phyloP scores from a whole-genome alignment of 805 yeast species.

The Lachancea cidri region DNA sequence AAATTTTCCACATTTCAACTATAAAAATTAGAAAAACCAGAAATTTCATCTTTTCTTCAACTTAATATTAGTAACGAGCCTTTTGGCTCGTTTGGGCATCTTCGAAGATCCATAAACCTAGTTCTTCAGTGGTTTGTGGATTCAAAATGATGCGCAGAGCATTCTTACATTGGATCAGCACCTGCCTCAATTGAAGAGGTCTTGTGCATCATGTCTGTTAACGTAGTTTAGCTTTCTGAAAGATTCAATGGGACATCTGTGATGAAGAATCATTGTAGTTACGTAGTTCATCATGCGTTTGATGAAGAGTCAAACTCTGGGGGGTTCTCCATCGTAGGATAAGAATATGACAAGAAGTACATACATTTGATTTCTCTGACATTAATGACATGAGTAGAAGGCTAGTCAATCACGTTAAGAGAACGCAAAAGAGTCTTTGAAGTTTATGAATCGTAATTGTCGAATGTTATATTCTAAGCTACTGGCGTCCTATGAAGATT shows the following conservation, averaged over 20 bases:
- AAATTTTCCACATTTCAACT: too few species aligned
- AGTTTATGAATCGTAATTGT: too few species aligned
- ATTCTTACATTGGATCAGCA: constrained; percentile 7
- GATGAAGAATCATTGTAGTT: not conserved
- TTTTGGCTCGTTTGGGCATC: constrained; percentile 31
- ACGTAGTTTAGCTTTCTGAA: constrained; percentile 11
- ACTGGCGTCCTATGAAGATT: too few species aligned
- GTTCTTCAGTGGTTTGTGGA: constrained; percentile 35
- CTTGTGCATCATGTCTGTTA: not conserved
- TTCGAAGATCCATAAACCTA: constrained; percentile 42
- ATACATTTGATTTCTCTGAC: too few species aligned
- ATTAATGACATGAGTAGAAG: too few species aligned
- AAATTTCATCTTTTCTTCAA: not conserved
- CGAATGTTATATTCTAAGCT: too few species aligned
- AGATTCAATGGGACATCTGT: constrained; percentile 26
- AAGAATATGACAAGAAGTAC: too few species aligned
- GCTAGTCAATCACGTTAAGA: too few species aligned
- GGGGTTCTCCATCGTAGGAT: too few species aligned
- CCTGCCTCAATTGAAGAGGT: not conserved
- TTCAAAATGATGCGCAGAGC: constrained; percentile 45
- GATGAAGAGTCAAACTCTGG: too few species aligned
- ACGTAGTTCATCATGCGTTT: not conserved
- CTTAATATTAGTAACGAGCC: constrained; percentile 6
- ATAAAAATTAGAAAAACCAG: too few species aligned
- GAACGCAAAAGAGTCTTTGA: too few species aligned